Base-by-base conservation (phyloP, 352 stramenopile genomes). In the Peronospora destructor region DNA sequence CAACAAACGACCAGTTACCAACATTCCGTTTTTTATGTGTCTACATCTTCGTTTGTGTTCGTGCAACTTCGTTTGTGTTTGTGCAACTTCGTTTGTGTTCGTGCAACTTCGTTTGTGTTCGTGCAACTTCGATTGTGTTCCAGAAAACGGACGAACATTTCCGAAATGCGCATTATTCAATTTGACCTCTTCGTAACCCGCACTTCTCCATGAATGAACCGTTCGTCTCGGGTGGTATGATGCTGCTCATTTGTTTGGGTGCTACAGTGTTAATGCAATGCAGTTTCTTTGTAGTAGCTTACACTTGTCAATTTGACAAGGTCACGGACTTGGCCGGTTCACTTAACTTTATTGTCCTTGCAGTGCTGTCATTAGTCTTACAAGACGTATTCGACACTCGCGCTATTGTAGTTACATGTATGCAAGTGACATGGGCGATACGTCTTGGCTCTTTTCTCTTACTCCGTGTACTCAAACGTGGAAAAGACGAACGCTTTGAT, bases 401-500 rank as follows among this genome's bases (percentile, higher is more conserved):
- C 6, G 68, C 61, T 1, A 54, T 84, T 1, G 60, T 88, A 29
- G 62, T 71, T 14, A 76, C 73, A 0, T 63, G 47, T 23, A 46
- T 90, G 17, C 67, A 79, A 4, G 38, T 66, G 19, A 17, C 63
- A 7, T 93, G 79, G 79, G 73, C 76, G 7, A 25, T 85, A 13
- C 77, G 79, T 0, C 68, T 93, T 6, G 82, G 82, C 30, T 62
- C 49, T 26, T 84, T 89, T 45, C 53, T 93, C 47, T 49, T 91
- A 12, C 23, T 56, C 11, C 75, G 82, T 39, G 81, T 93, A 29
- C 67, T 86, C 40, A 74, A 72, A 29, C 73, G 78, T 23, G 76
- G 79, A 26, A 78, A 82, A 38, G 82, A 93, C 59, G 71, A 64
- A 37, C 77, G 82, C 13, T 93, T 93, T 48, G 76, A 89, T 58